A percentile compares a stretch with the other conserved stretches of the same genome.
These are phyloP conservation scores for Pichia manshurica DNA, from an alignment of 805 yeast species.

Conservation along the genomic window DNA sequence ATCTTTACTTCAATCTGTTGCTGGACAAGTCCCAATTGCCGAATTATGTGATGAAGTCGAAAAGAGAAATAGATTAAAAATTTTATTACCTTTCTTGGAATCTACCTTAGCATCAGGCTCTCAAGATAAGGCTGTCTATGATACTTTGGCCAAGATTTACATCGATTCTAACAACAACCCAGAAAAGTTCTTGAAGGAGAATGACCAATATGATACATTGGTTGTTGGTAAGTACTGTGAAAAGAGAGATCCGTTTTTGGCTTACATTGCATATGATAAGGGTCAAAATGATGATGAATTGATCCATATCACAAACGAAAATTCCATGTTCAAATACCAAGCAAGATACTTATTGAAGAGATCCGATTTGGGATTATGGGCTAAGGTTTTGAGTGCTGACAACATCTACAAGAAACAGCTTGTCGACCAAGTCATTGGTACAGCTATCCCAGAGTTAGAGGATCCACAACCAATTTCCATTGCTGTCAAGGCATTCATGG, in stretches of 20 bases:
- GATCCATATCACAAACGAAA: slow-evolving; percentile 88
- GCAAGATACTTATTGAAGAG: slow-evolving; percentile 90
- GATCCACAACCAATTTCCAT: slow-evolving; percentile 92
- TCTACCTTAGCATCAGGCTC: slow-evolving; percentile 78
- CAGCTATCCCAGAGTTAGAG: slow-evolving; percentile 90
- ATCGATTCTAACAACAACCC: slow-evolving; percentile 97
- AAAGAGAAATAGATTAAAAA: slow-evolving; percentile 88
- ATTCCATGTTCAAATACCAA: slow-evolving; percentile 97
- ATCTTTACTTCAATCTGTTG: slow-evolving; percentile 70
- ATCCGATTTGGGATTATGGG: slow-evolving; percentile 84
- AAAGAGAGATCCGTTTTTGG: slow-evolving; percentile 97
- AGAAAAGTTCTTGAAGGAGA: slow-evolving; percentile 91
- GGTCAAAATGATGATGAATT: slow-evolving; percentile 90
- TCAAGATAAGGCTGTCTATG: slow-evolving; percentile 85
- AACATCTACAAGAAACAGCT: slow-evolving; percentile 86
- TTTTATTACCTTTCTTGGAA: slow-evolving; percentile 89
- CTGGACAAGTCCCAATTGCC: slow-evolving; percentile 91
- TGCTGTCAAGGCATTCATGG: slow-evolving; percentile 94
- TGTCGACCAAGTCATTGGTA: slow-evolving; percentile 89
- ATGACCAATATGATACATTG: slow-evolving; percentile 82
- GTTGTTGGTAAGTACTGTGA: slow-evolving; percentile 98
- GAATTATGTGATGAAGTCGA: slow-evolving; percentile 92
- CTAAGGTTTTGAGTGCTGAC: slow-evolving; percentile 64
- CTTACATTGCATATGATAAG: slow-evolving; percentile 94
- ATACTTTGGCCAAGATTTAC: slow-evolving; percentile 94